Evolutionary conservation across 768 basidiomycete genomes (phyloP), one percentile per base, ranked within the genome.

Genomic region (Tremella mesenterica): DNA sequence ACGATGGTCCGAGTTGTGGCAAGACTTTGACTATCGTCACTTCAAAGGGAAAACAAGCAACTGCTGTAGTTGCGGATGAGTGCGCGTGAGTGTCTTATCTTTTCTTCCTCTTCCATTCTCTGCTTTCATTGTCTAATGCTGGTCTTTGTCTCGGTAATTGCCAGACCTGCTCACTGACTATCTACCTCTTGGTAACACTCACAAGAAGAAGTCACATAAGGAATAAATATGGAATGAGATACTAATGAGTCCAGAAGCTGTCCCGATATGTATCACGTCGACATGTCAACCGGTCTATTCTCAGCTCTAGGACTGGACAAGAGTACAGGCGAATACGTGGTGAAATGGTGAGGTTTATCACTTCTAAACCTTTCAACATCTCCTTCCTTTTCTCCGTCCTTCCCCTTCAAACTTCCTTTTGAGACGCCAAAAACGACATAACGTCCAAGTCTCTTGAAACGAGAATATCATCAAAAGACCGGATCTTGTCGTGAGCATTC

Each of bases 1-100:
- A 41, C 38, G 38, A 41, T 23, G 38, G 38, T 16, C 38, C 38
- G 38, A 41, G 38, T 16, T 41, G 38, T 23, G 38, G 38, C 6
- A 41, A 41, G 38, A 41, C 38, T n/a, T 18, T 41, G 5, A n/a
- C n/a, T 41, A 41, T 41, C 38, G 23, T 18, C 8, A 41, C 38
- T n/a, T 18, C n/a, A n/a, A 23, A n/a, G 5, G 38, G 38, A n/a
- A 41, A 41, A 23, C n/a, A 8, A 23, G 38, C n/a, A n/a, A 23
- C n/a, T 14, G 38, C 38, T n/a, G 38, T 41, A n/a, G 38, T 41
- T 5, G 38, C 38, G 38, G 38, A 41, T 23, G 38, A 41, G 38
- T 41, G 38, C 38, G 38, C 38, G 38, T 41, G 38, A 41, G 38
- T 41, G n/a, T n/a, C n/a, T n/a, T n/a, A n/a, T n/a, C n/a, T n/a